Conservation (phyloP, 805 yeast genomes). For the Ogataea pini region DNA sequence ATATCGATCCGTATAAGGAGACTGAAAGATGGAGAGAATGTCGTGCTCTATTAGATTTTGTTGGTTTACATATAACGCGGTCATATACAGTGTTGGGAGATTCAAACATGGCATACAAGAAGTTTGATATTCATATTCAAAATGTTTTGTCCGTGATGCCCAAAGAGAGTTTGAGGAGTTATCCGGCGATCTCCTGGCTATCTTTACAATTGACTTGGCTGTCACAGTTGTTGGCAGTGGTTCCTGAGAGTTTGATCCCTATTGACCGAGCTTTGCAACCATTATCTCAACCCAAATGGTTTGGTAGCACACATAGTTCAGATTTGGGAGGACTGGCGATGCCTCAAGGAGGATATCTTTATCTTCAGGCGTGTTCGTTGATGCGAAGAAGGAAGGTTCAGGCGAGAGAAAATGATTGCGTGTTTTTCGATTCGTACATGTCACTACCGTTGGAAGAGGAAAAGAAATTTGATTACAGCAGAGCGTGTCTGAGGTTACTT, state of each 20-base stretch:
- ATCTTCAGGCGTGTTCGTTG: slow-evolving; percentile 40
- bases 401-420: slow-evolving; percentile 12
- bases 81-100: slow-evolving; percentile 59
- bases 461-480: slow-evolving; percentile 20
- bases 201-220: slow-evolving; percentile 66
- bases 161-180: slow-evolving; percentile 29
- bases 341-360: slow-evolving; percentile 46
- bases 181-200: slow-evolving; percentile 50
- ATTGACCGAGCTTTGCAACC: slow-evolving; percentile 38
- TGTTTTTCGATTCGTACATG: slow-evolving; percentile 29
- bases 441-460: slow-evolving; percentile 30
- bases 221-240: slow-evolving; percentile 53
- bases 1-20: slow-evolving; percentile 22
- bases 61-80: slow-evolving; percentile 63
- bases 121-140: slow-evolving; percentile 63
- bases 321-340: slow-evolving; percentile 31
- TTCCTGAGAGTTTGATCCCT: slow-evolving; percentile 46
- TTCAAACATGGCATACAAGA: slow-evolving; percentile 58
- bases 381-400: slow-evolving; percentile 28
- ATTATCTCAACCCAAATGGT: slow-evolving; percentile 28
- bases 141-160: slow-evolving; percentile 45
- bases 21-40: slow-evolving; percentile 43
- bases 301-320: slow-evolving; percentile 13
- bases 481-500: slow-evolving; percentile 31
- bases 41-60: slow-evolving; percentile 55